Conservation (phyloP, 2,329 filamentous ascomycete species). For the Zymoseptoria tritici region DNA sequence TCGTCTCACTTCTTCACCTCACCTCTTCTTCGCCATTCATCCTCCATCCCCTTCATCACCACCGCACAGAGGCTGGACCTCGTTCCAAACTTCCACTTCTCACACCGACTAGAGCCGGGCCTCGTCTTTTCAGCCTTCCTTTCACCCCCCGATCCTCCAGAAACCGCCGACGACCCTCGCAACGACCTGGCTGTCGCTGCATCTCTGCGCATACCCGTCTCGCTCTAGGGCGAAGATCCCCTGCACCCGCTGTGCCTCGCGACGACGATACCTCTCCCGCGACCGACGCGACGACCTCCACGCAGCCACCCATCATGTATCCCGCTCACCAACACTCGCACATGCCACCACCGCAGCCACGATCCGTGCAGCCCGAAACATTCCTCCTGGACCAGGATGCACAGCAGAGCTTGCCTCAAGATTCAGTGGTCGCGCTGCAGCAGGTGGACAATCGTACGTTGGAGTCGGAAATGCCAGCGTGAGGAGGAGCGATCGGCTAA, state of each 20-base stretch:
- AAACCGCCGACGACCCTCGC: not conserved
- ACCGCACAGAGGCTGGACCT: conserved; percentile 17
- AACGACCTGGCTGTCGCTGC: conserved; percentile 19
- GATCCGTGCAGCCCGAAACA: conserved; percentile 76
- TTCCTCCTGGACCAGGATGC: conserved; percentile 98
- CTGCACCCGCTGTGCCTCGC: not conserved
- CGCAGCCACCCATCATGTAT: conserved; percentile 35
- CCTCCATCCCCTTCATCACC: not conserved
- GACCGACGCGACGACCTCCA: not conserved
- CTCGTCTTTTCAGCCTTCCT: conserved; percentile 11
- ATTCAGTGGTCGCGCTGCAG: conserved; percentile 93
- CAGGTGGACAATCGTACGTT: conserved; percentile 92
- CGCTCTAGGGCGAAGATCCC: not conserved
- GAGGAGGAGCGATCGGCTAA: conserved; percentile 25
- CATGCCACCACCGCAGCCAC: conserved; percentile 64
- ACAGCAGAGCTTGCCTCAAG: conserved; percentile 89
- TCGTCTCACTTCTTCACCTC: not conserved
- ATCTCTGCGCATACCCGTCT: conserved; percentile 6
- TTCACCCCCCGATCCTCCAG: not conserved
- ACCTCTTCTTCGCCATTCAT: not conserved
- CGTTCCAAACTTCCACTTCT: conserved; percentile 1
- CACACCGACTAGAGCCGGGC: conserved; percentile 7
- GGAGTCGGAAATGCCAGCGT: not conserved
- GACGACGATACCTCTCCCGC: not conserved
- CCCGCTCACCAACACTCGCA: conserved; percentile 54